Evolutionary conservation across 2,329 filamentous ascomycete species (phyloP).

Genomic region (Diaporthe velutina): DNA sequence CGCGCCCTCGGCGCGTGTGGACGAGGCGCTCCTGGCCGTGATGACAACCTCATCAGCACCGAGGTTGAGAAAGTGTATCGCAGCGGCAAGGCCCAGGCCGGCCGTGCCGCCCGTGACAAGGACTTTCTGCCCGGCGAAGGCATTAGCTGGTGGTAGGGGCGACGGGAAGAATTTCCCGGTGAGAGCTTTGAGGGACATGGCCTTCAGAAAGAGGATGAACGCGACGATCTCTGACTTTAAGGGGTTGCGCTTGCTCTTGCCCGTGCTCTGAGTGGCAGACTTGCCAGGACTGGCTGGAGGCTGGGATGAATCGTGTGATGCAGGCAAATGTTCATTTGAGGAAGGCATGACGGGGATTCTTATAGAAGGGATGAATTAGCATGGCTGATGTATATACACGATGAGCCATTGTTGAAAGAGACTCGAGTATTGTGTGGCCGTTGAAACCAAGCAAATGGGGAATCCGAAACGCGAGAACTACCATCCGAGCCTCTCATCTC

Average conservation of each 20-base stretch:
- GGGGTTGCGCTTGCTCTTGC: background rate
- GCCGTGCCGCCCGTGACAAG: conserved; percentile 57
- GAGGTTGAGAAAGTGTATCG: conserved; percentile 54
- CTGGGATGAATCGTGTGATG: background rate
- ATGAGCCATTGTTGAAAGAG: conserved; percentile 12
- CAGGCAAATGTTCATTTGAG: background rate
- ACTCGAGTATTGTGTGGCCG: background rate
- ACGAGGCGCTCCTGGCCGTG: conserved; percentile 50
- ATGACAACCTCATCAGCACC: conserved; percentile 56
- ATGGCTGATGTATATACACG: background rate
- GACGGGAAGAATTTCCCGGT: conserved; percentile 44
- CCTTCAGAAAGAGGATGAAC: background rate
- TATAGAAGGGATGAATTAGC: background rate
- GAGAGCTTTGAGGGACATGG: conserved; percentile 6
- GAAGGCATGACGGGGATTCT: background rate
- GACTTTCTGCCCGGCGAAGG: conserved; percentile 47
- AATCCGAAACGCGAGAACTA: conserved; percentile 16
- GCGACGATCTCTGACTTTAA: background rate
- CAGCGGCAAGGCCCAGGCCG: conserved; percentile 56
- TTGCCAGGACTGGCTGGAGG: background rate
- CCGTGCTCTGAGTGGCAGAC: background rate
- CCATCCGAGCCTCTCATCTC: background rate
- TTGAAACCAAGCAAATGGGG: conserved; percentile 1
- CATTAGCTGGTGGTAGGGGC: conserved; percentile 42
- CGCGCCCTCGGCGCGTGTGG: conserved; percentile 52